Evolutionary conservation across 2,329 filamentous ascomycete species (phyloP).

Genomic region (Botrytis galanthina): DNA sequence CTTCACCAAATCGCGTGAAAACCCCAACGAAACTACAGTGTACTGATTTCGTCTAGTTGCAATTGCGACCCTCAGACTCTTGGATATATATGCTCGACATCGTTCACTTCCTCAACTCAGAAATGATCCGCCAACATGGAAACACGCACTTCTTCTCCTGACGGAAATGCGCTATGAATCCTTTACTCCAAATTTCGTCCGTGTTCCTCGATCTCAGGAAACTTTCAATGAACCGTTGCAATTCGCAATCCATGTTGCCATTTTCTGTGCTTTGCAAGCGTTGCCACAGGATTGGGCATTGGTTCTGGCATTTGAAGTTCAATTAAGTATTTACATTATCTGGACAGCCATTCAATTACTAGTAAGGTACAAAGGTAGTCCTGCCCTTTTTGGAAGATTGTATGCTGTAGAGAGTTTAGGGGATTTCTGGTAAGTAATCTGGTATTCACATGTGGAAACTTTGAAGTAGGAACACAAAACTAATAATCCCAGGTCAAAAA

Average conservation of each 20-base stretch:
- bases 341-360: slow-evolving; percentile 43
- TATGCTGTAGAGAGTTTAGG: slow-evolving; percentile 41
- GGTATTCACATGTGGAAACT: not conserved
- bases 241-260: slow-evolving; percentile 38
- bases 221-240: slow-evolving; percentile 42
- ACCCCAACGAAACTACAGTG: not conserved
- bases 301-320: slow-evolving; percentile 42
- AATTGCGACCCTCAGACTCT: slow-evolving; percentile 42
- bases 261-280: slow-evolving; percentile 40
- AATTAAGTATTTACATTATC: slow-evolving; percentile 43
- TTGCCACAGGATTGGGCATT: slow-evolving; percentile 40
- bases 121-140: slow-evolving; percentile 33
- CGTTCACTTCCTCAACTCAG: slow-evolving; percentile 35
- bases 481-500: slow-evolving; percentile 37
- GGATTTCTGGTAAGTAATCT: slow-evolving; percentile 40
- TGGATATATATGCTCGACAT: slow-evolving; percentile 42
- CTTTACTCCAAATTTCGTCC: slow-evolving; percentile 43
- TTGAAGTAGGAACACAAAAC: not conserved
- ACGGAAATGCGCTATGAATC: slow-evolving; percentile 46
- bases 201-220: slow-evolving; percentile 34
- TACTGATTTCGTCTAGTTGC: slow-evolving; percentile 32
- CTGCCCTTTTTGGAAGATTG: slow-evolving; percentile 43
- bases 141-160: slow-evolving; percentile 39
- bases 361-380: slow-evolving; percentile 41
- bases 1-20: not conserved